Conservation (phyloP, 495 filamentous ascomycete genomes). For the Hapsidospora chrysogenum region DNA sequence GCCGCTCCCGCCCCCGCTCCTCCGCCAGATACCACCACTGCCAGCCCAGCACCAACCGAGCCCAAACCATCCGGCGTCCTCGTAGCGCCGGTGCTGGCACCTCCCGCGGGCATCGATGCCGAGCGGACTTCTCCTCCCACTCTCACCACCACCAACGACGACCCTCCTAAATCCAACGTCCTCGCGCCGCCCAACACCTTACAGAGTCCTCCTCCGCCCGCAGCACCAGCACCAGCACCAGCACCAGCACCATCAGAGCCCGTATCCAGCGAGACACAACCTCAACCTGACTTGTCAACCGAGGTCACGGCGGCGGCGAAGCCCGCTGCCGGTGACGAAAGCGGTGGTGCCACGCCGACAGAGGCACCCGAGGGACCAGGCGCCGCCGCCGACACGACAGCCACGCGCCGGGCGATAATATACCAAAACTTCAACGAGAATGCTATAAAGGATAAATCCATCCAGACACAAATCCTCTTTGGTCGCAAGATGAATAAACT, state of each 20-base stretch:
- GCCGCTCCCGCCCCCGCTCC: slow-evolving; percentile 17
- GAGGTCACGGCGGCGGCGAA: no score
- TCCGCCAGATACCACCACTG: background rate
- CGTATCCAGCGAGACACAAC: no score
- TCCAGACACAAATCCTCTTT: slow-evolving; percentile 37
- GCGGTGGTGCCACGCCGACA: no score
- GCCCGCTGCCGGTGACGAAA: no score
- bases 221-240: no score
- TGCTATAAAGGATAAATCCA: slow-evolving; percentile 34
- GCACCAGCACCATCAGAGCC: no score
- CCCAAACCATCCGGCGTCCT: slow-evolving; percentile 18
- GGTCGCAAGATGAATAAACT: slow-evolving; percentile 34
- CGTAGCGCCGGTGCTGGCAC: slow-evolving; percentile 21
- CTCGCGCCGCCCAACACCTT: slow-evolving; percentile 27
- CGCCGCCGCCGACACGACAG: no score
- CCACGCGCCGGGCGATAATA: slow-evolving; percentile 35
- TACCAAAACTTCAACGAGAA: slow-evolving; percentile 38
- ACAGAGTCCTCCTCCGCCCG: no score
- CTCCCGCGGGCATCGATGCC: slow-evolving; percentile 9
- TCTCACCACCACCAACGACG: slow-evolving; percentile 5
- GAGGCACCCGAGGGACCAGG: no score
- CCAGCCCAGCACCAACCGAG: background rate
- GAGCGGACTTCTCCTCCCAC: no score
- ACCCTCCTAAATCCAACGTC: slow-evolving; percentile 15
- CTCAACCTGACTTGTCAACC: no score